Percentiles rank a stretch among this genome's conserved stretches.
Evolutionary conservation across 140 eudicot genomes (phyloP).

Genomic region (Ambrosia hybrid): DNA sequence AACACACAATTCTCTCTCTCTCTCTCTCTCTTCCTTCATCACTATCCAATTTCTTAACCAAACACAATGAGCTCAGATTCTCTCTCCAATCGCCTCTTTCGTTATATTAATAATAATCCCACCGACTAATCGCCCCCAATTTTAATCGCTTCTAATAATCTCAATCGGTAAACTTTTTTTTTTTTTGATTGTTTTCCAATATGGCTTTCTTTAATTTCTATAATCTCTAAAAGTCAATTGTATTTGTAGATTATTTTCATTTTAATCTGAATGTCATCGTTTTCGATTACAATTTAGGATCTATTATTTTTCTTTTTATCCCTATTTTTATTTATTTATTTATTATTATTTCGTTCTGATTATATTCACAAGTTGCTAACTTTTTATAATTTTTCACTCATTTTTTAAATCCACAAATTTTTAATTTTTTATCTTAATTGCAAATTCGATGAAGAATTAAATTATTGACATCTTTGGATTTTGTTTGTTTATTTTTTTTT

Average conservation of each 20-base stretch:
- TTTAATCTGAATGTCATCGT: conserved; percentile 20
- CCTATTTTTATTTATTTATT: not conserved
- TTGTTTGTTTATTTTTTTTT: too few species aligned
- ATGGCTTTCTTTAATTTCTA: not conserved
- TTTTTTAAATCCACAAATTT: not conserved
- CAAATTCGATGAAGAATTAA: not conserved
- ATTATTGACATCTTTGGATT: not conserved
- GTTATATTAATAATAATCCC: conserved; percentile 21
- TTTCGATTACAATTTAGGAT: conserved; percentile 16
- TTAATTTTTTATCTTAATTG: not conserved
- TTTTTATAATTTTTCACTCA: not conserved
- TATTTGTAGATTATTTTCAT: not conserved
- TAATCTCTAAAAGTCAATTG: conserved; percentile 1
- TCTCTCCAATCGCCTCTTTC: conserved; percentile 15
- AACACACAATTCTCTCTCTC: conserved; percentile 12
- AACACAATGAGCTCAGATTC: conserved; percentile 31
- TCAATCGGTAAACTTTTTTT: conserved; percentile 29
- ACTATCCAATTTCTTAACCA: conserved; percentile 16
- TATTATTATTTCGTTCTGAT: not conserved
- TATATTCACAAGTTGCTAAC: conserved; percentile 7
- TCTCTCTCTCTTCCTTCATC: conserved; percentile 18
- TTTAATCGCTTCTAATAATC: conserved; percentile 7
- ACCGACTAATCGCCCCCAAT: conserved; percentile 27
- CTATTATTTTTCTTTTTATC: conserved; percentile 3
- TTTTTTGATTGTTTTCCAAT: not conserved